These are phyloP conservation scores for Dipteronia sinensis DNA, from an alignment of 345 rosid genomes.

Conservation along the genomic window DNA sequence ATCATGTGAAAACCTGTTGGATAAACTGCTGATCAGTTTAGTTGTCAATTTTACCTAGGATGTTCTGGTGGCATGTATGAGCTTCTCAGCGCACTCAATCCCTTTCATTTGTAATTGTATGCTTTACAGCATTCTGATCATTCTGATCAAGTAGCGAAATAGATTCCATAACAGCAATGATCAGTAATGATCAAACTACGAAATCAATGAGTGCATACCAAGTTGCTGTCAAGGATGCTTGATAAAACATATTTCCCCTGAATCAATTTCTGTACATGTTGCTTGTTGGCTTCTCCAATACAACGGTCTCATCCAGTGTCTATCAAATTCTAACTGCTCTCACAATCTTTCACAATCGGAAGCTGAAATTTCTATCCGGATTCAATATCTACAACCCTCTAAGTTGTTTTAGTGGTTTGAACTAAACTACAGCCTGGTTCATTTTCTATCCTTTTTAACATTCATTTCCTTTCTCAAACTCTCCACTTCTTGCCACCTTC, in stretches of 20 bases:
- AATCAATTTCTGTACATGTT: background rate
- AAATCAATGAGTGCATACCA: background rate
- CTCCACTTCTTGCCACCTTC: constrained; percentile 58
- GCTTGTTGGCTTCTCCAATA: background rate
- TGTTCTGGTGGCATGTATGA: background rate
- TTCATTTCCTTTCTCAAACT: constrained; percentile 44
- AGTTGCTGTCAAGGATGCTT: background rate
- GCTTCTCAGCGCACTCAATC: background rate
- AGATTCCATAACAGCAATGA: background rate
- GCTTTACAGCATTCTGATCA: background rate
- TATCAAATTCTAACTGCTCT: background rate
- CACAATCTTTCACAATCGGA: background rate
- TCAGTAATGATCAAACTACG: background rate
- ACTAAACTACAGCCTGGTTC: constrained; percentile 28
- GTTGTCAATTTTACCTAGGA: background rate
- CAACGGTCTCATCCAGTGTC: background rate
- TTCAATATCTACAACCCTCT: background rate
- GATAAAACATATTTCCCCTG: background rate
- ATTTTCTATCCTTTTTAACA: constrained; percentile 25
- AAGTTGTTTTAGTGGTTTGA: constrained; percentile 1
- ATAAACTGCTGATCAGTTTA: constrained; percentile 19
- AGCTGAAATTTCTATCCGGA: background rate
- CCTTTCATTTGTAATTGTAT: background rate
- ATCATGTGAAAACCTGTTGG: constrained; percentile 14
- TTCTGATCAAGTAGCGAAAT: background rate